Evolutionary conservation across 73 alveolate species (phyloP), one percentile per base, ranked within the genome.

Genomic region (Symbiodinium natans): DNA sequence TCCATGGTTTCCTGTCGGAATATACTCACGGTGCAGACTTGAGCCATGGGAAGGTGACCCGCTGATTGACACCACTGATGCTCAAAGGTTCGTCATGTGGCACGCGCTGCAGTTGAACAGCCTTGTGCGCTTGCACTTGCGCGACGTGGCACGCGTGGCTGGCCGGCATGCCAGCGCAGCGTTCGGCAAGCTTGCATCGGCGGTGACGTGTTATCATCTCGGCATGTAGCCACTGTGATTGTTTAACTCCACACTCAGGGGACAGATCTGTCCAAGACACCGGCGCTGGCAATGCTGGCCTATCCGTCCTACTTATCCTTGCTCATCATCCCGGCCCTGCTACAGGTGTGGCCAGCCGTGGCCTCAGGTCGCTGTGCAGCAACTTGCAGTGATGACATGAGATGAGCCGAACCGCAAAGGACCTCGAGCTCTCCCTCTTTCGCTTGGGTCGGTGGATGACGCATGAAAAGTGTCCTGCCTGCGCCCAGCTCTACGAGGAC

Each of bases 81-180:
- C 84, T 15, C 40, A 74, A 42, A 19, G 42, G 10, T 74, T 74
- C 42, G 84, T 21, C 84, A 29, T 74, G 40, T 74, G 84, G 84
- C 84, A 74, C 31, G 84, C 84, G 15, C 41, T 74, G 84, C 84
- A 74, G 84, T 13, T 74, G 84, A 74, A 74, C 84, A 74, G 84
- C 23, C 84, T 74, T 2, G 84, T 74, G 42, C 84, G 84, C 29
- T 13, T 9, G 84, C 84, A 34, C 43, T 29, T 74, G 84, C 25
- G 27, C 43, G 46, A 41, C 2, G 42, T 74, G 25, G 31, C 40
- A 13, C 84, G 27, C 10, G 84, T 13, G 27, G 41, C 84, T 33
- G 84, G 46, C 10, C 42, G 10, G 84, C 42, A 33, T 11, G 41
- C 42, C 63, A 8, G 8, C 63, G 63, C 63, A 48, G 63, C 23